Conservation (phyloP, 768 basidiomycete species). For the Calocybe cyanea region DNA sequence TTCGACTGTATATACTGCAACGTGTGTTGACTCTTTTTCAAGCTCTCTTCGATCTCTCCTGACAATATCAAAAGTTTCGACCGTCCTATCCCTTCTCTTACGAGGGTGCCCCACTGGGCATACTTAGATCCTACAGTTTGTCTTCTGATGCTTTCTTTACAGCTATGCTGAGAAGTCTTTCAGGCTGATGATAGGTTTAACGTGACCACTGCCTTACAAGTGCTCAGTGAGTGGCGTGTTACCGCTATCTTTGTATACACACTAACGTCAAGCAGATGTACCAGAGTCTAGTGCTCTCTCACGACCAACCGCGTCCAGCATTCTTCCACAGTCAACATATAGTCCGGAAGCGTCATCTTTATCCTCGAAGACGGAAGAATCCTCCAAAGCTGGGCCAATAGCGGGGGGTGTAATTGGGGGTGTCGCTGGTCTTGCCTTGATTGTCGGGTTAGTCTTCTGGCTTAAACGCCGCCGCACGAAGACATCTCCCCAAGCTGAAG, state of each 20-base stretch:
- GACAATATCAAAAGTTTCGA: no score
- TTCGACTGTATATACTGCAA: no score
- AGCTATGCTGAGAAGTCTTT: neutral
- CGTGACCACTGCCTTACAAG: slow-evolving; percentile 23
- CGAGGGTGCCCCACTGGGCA: slow-evolving; percentile 46
- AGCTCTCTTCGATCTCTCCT: no score
- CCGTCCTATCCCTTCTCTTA: slow-evolving; percentile 35
- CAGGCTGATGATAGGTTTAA: slow-evolving; percentile 31
- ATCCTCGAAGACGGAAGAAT: slow-evolving; percentile 11
- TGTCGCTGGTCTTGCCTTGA: slow-evolving; percentile 40
- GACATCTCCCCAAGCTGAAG: slow-evolving; percentile 19
- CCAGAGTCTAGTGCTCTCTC: slow-evolving; percentile 32
- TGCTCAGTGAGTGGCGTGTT: slow-evolving; percentile 17
- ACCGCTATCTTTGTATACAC: neutral
- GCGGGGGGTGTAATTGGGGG: slow-evolving; percentile 64
- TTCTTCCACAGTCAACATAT: slow-evolving; percentile 18
- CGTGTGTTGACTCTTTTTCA: no score
- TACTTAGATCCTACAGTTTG: slow-evolving; percentile 41
- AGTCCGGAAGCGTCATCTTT: slow-evolving; percentile 15
- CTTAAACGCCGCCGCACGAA: slow-evolving; percentile 21
- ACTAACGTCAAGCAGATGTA: slow-evolving; percentile 17
- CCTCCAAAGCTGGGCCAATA: slow-evolving; percentile 45
- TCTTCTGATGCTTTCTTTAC: neutral
- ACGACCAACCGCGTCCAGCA: slow-evolving; percentile 31
- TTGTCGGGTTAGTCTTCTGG: slow-evolving; percentile 30